These are phyloP conservation scores for Fusarium phyllophilum DNA, from an alignment of 2,329 filamentous ascomycete species.

Conservation along the genomic window DNA sequence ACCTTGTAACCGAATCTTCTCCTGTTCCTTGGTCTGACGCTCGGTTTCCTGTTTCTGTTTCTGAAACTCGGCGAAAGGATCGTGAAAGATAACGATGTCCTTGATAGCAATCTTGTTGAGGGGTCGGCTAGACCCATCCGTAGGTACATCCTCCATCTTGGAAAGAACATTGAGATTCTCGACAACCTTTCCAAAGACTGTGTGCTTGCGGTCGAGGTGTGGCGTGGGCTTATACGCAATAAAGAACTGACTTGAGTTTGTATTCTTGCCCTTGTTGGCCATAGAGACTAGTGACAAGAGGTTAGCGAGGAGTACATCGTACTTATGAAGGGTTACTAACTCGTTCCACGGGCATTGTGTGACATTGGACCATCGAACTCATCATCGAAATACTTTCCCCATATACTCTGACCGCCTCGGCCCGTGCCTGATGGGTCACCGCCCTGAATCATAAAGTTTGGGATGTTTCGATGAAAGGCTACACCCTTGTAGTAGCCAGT, in stretches of 20 bases:
- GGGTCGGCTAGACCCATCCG: slow-evolving; percentile 80
- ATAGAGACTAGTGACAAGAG: slow-evolving; percentile 67
- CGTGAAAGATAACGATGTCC: slow-evolving; percentile 86
- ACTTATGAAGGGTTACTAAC: slow-evolving; percentile 37
- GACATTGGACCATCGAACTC: slow-evolving; percentile 90
- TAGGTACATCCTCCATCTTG: slow-evolving; percentile 80
- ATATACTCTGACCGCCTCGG: slow-evolving; percentile 87
- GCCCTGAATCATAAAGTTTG: slow-evolving; percentile 97
- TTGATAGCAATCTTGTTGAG: slow-evolving; percentile 82
- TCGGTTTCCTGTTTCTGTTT: slow-evolving; percentile 76
- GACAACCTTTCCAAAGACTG: slow-evolving; percentile 90
- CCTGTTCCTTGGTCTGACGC: slow-evolving; percentile 64
- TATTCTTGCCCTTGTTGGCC: slow-evolving; percentile 99
- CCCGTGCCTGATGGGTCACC: slow-evolving; percentile 95
- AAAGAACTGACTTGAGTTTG: slow-evolving; percentile 95
- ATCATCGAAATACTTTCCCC: slow-evolving; percentile 94
- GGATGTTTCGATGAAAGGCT: slow-evolving; percentile 91
- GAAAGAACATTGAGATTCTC: slow-evolving; percentile 77
- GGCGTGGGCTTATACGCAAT: slow-evolving; percentile 86
- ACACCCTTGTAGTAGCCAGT: slow-evolving; percentile 90
- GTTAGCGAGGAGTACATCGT: not conserved
- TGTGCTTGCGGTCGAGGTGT: slow-evolving; percentile 95
- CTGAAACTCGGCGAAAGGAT: slow-evolving; percentile 94
- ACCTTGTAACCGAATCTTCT: slow-evolving; percentile 70
- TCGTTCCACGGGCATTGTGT: slow-evolving; percentile 81